Evolutionary conservation across 352 stramenopile genomes (phyloP).

Genomic region (Globisporangium iwayamae): DNA sequence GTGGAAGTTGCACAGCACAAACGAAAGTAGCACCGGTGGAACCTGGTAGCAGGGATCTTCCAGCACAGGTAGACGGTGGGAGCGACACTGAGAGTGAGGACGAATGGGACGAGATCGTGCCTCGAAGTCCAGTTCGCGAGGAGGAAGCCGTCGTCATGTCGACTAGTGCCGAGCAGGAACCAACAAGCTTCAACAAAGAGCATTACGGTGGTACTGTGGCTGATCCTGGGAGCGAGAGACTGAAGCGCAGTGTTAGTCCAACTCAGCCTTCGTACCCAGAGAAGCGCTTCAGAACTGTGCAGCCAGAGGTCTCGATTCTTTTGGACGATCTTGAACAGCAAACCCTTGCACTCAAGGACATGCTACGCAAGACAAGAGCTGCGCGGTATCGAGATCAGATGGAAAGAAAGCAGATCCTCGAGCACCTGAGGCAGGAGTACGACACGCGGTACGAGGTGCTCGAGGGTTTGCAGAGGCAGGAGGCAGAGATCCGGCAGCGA

Average conservation of each 20-base stretch:
- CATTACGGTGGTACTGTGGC: no score
- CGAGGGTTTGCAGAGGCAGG: not conserved
- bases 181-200: not conserved
- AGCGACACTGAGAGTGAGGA: not conserved
- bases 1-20: no score
- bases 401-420: not conserved
- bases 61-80: not conserved
- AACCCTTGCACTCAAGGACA: not conserved
- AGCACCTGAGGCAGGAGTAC: not conserved
- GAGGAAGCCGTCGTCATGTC: not conserved
- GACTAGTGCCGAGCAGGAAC: not conserved
- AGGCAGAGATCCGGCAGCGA: not conserved
- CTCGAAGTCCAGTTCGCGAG: not conserved
- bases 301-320: not conserved
- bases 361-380: not conserved
- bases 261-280: not conserved
- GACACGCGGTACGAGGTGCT: not conserved
- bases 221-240: no score
- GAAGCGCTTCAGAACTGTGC: not conserved
- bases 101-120: not conserved
- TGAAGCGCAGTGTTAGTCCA: no score
- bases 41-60: not conserved
- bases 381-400: not conserved
- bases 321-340: not conserved
- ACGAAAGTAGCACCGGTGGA: not conserved